These are phyloP conservation scores for Coemansia sp. DNA, from an alignment of 192 early-diverging fungal genomes.

Conservation along the genomic window DNA sequence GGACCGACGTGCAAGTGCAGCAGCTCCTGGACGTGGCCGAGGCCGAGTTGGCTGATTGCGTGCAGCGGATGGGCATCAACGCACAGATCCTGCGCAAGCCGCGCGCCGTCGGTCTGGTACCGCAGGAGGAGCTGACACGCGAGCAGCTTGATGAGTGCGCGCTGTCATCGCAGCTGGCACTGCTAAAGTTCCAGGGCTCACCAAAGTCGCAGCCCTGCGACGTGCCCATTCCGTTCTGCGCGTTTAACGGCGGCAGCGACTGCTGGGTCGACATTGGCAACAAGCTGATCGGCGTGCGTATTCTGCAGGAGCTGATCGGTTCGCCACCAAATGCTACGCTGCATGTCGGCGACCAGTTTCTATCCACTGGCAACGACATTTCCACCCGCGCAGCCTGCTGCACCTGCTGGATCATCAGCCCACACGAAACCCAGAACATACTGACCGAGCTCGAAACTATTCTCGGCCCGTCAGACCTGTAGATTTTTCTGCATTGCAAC, in stretches of 20 bases:
- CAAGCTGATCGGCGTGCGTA: constrained; percentile 86
- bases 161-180: constrained; percentile 64
- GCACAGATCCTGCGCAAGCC: constrained; percentile 71
- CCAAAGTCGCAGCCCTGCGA: constrained; percentile 53
- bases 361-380: constrained; percentile 89
- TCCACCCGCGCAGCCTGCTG: constrained; percentile 78
- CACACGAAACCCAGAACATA: constrained; percentile 75
- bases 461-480: too few species aligned
- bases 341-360: constrained; percentile 89
- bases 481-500: too few species aligned
- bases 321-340: constrained; percentile 60
- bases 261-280: constrained; percentile 94
- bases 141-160: constrained; percentile 89
- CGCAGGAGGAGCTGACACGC: constrained; percentile 57
- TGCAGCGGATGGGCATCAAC: constrained; percentile 62
- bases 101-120: constrained; percentile 72
- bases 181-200: constrained; percentile 55
- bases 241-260: constrained; percentile 88
- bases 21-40: constrained; percentile 74
- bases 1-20: constrained; percentile 57
- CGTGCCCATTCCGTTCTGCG: constrained; percentile 79
- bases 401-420: constrained; percentile 86
- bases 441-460: constrained; percentile 57
- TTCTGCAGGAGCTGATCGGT: constrained; percentile 66
- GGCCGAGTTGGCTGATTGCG: constrained; percentile 56